Base-by-base conservation (phyloP, 768 basidiomycete species). In the Gyrodon lividus region DNA sequence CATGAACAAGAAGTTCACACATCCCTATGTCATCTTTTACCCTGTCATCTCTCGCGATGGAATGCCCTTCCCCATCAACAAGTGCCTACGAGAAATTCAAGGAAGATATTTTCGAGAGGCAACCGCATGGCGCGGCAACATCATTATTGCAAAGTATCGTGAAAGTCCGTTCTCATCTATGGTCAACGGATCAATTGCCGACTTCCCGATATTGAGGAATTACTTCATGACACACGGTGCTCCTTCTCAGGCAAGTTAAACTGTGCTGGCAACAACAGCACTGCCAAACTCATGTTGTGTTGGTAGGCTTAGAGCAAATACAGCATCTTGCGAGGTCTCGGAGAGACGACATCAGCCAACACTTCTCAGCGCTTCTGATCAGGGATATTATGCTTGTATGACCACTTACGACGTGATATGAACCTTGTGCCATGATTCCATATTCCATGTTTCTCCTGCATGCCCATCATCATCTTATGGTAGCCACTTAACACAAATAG, bases 21-120 rank as follows among this genome's bases (percentile, higher is more conserved):
- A 84, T 55, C 89, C 89, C 14, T 92, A 91, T 72, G 83, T 90
- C 59, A 75, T 91, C 44, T 92, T 89, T 65, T 92, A 88, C 58
- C 89, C 89, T 2, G 72, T 76, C 43, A 66, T 87, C 33, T 87
- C 88, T 44, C 84, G 87, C 51, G 87, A 90, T 58, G 86, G 85
- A 35, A 87, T 86, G 83, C 79, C 86, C 13, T 91, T 92, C 69
- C 89, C 89, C 2, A 65, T 87, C 60, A 92, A 92, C 73, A 86
- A 85, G 61, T 77, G 77, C 57, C 77, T 91, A 53, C 79, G 80
- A 22, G 88, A 90, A 46, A 85, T 90, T 52, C 89, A 92, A 67
- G 86, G 81, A 19, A 65, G 67, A 30, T 64, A 69, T 17, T 89
- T 78, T 69, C 75, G 71, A 59, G 87, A 89, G 63, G 76, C 79